A percentile compares a stretch with the other conserved stretches of the same genome.
Evolutionary conservation across 225 moss, liverwort and hornwort genomes (phyloP).

Genomic region (Pseudisothecium myosuroides): DNA sequence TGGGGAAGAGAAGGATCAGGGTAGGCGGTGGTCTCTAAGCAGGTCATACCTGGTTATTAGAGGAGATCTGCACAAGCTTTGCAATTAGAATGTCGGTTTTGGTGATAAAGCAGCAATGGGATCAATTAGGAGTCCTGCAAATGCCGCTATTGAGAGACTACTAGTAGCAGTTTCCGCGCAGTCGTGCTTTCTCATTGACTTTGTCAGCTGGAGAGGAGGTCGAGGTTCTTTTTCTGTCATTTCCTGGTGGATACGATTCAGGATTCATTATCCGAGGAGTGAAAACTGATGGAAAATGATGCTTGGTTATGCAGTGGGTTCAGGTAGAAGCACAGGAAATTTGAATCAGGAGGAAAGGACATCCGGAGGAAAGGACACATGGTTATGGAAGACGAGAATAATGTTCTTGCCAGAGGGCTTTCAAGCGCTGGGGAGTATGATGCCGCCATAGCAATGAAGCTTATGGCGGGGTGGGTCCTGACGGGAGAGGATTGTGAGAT

Average conservation of each 20-base stretch:
- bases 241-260: background rate
- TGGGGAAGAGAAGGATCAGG: background rate
- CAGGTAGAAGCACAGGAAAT: background rate
- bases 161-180: background rate
- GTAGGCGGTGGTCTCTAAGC: background rate
- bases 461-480: slow-evolving; percentile 29
- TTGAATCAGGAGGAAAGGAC: background rate
- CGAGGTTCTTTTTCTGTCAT: background rate
- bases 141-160: background rate
- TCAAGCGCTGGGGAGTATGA: slow-evolving; percentile 34
- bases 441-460: slow-evolving; percentile 35
- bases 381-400: slow-evolving; percentile 26
- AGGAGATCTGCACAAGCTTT: background rate
- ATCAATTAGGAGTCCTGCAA: background rate
- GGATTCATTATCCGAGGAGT: background rate
- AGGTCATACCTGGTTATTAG: background rate
- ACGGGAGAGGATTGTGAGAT: slow-evolving; percentile 27
- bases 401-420: slow-evolving; percentile 3
- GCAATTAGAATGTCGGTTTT: background rate
- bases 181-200: background rate
- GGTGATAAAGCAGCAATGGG: background rate
- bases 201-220: background rate
- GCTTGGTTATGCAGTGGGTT: background rate
- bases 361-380: background rate
- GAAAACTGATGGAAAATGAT: background rate